These are phyloP conservation scores for Komagataella kurtzmanii DNA, from an alignment of 805 yeast genomes.

Conservation along the genomic window DNA sequence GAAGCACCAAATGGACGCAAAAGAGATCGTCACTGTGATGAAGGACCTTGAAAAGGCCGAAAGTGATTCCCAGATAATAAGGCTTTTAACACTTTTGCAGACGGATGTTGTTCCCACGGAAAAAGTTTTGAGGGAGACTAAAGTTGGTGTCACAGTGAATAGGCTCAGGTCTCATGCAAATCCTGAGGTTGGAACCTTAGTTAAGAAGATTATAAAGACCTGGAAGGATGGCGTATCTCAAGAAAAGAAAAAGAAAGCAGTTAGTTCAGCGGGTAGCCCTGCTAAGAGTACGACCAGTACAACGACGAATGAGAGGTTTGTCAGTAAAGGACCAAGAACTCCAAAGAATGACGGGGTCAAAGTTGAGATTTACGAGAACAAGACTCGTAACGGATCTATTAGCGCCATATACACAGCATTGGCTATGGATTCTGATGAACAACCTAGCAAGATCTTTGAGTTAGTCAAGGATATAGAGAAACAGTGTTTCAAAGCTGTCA, in stretches of 20 bases:
- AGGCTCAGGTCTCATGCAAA: slow-evolving; percentile 62
- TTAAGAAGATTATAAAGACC: slow-evolving; percentile 65
- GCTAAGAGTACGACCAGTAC: slow-evolving; percentile 7
- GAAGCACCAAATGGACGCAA: slow-evolving; percentile 40
- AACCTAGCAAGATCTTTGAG: slow-evolving; percentile 38
- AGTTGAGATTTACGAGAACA: slow-evolving; percentile 54
- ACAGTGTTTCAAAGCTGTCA: slow-evolving; percentile 52
- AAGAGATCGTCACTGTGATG: slow-evolving; percentile 59
- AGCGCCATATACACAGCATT: slow-evolving; percentile 80
- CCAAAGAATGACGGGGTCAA: slow-evolving; percentile 73
- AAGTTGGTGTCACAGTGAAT: slow-evolving; percentile 94
- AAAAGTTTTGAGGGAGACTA: slow-evolving; percentile 76
- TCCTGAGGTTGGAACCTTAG: slow-evolving; percentile 55
- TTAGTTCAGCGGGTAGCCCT: slow-evolving; percentile 5
- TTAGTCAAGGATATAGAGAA: slow-evolving; percentile 62
- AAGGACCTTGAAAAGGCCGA: slow-evolving; percentile 62
- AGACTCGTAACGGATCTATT: slow-evolving; percentile 75
- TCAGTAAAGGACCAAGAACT: slow-evolving; percentile 50
- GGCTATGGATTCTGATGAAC: slow-evolving; percentile 57
- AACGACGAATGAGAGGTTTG: slow-evolving; percentile 22
- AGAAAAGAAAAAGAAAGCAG: slow-evolving; percentile 28
- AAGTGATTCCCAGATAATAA: slow-evolving; percentile 49
- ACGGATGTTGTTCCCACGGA: slow-evolving; percentile 77
- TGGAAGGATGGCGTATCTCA: slow-evolving; percentile 86
- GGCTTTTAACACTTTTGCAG: slow-evolving; percentile 51